Conservation (phyloP, 106 monocot genomes). For the Narthecium ossifragum region DNA sequence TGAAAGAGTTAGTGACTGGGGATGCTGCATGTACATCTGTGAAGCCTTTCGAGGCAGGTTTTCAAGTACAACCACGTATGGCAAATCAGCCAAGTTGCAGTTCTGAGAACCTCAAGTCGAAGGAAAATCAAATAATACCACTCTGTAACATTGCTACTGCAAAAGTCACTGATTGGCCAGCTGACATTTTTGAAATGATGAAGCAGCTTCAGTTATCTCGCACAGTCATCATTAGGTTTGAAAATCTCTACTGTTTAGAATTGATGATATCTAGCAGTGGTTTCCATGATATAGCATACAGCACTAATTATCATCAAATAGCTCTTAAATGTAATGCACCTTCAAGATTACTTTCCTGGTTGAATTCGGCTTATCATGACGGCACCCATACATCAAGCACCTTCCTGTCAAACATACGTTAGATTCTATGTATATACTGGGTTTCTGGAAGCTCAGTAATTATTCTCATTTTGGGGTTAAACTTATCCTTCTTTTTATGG, state of each 20-base stretch:
- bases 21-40: not conserved
- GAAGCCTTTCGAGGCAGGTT: not conserved
- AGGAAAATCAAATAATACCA: conserved; percentile 12
- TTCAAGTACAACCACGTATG: conserved; percentile 1
- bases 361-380: too few relatives aligned
- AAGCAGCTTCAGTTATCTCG: conserved; percentile 49
- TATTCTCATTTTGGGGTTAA: too few relatives aligned
- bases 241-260: not conserved
- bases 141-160: conserved; percentile 3
- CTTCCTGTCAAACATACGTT: too few relatives aligned
- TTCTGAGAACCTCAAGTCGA: not conserved
- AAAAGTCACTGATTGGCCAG: conserved; percentile 5
- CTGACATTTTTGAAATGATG: conserved; percentile 26
- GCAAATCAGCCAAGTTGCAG: not conserved
- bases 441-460: too few relatives aligned
- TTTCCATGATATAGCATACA: not conserved
- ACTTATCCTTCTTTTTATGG: too few relatives aligned
- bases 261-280: not conserved
- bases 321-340: not conserved
- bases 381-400: too few relatives aligned
- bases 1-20: not conserved
- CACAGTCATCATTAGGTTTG: conserved; percentile 37
- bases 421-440: too few relatives aligned
- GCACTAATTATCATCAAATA: not conserved
- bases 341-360: not conserved